Conservation (phyloP, 2,329 filamentous ascomycete species). For the Orbilia javanica region DNA sequence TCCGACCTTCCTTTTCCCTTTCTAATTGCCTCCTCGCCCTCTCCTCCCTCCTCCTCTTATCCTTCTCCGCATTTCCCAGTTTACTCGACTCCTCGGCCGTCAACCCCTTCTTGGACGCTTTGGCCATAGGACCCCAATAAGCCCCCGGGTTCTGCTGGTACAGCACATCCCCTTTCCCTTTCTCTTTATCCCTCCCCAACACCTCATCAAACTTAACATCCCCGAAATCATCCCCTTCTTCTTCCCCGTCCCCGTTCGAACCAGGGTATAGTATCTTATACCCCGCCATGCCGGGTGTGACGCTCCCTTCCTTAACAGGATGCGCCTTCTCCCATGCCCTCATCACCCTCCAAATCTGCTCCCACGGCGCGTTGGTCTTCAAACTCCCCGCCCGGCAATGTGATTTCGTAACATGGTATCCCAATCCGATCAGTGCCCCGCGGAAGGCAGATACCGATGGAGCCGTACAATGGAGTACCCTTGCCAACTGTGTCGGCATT, state of each 20-base stretch:
- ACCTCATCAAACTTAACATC: slow-evolving; percentile 83
- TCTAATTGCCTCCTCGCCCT: slow-evolving; percentile 22
- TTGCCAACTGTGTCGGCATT: slow-evolving; percentile 79
- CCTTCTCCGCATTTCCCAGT: slow-evolving; percentile 52
- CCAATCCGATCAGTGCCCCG: slow-evolving; percentile 83
- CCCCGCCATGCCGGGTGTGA: slow-evolving; percentile 78
- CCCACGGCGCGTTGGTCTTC: slow-evolving; percentile 94
- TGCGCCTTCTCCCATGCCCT: slow-evolving; percentile 87
- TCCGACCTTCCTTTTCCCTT: not conserved
- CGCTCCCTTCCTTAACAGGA: slow-evolving; percentile 79
- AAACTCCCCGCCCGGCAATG: slow-evolving; percentile 91
- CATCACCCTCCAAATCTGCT: slow-evolving; percentile 91
- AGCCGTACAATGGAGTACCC: slow-evolving; percentile 81
- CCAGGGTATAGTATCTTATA: slow-evolving; percentile 71
- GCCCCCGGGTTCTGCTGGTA: slow-evolving; percentile 91
- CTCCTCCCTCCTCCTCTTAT: slow-evolving; percentile 45
- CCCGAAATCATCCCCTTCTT: slow-evolving; percentile 64
- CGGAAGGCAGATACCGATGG: slow-evolving; percentile 83
- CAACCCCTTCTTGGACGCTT: slow-evolving; percentile 43
- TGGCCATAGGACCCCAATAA: slow-evolving; percentile 90
- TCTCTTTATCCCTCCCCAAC: slow-evolving; percentile 77
- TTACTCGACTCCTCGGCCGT: slow-evolving; percentile 51
- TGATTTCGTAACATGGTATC: slow-evolving; percentile 85
- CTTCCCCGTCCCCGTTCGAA: slow-evolving; percentile 45
- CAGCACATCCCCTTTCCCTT: slow-evolving; percentile 76